Evolutionary conservation across 305 asterid genomes (phyloP).

Genomic region (Fraxinus nigra): DNA sequence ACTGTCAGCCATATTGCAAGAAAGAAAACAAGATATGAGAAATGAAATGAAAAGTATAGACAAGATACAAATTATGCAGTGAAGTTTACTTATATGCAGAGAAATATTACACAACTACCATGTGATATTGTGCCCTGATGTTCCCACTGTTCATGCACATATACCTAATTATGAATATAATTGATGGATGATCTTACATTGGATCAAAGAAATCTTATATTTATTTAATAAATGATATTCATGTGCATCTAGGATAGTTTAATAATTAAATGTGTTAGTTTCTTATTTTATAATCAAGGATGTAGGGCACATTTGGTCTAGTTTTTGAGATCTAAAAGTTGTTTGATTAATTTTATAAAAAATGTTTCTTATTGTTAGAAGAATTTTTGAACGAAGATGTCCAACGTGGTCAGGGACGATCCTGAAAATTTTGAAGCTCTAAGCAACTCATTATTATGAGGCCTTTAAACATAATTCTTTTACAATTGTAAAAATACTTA

Average conservation of each 20-base stretch:
- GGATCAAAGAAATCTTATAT: background rate
- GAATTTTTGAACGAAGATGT: background rate
- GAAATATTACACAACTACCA: background rate
- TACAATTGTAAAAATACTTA: background rate
- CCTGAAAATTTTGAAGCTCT: background rate
- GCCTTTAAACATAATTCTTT: background rate
- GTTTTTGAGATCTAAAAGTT: background rate
- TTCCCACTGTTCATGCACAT: constrained; percentile 10
- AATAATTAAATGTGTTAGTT: background rate
- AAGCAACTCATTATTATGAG: background rate
- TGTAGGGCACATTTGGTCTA: background rate
- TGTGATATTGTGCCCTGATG: constrained; percentile 3
- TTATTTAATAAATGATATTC: background rate
- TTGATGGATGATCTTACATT: background rate
- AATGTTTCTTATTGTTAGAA: no score
- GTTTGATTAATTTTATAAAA: no score
- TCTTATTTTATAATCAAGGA: background rate
- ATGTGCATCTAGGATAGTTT: background rate
- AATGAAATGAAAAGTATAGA: background rate
- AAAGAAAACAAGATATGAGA: background rate
- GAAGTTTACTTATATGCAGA: background rate
- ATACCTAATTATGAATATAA: background rate
- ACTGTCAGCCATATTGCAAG: constrained; percentile 15
- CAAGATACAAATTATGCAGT: background rate
- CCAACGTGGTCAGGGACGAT: background rate